Evolutionary conservation across 2,329 filamentous ascomycete species (phyloP).

Genomic region (Zopfia rhizophila): DNA sequence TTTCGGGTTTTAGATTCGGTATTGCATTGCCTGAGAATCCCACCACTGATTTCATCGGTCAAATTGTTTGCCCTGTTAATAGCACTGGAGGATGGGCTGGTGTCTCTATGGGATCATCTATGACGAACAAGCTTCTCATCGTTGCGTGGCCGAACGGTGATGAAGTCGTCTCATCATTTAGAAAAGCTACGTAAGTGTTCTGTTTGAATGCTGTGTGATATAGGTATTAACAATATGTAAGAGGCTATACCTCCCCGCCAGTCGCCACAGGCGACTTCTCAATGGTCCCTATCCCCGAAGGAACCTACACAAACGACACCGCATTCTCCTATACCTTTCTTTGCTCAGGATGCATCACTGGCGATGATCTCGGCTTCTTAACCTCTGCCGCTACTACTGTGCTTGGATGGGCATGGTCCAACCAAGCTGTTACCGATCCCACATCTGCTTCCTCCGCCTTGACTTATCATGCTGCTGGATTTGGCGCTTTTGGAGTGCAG

Average conservation of each 20-base stretch:
- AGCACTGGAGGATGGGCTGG: constrained; percentile 62
- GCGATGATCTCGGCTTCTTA: constrained; percentile 38
- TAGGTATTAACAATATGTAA: constrained; percentile 15
- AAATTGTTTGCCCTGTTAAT: constrained; percentile 58
- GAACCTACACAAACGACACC: constrained; percentile 64
- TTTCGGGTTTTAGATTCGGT: constrained; percentile 60
- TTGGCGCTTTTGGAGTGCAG: constrained; percentile 44
- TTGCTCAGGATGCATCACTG: constrained; percentile 54
- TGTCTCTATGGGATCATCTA: constrained; percentile 60
- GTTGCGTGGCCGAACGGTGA: constrained; percentile 64
- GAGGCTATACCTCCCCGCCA: constrained; percentile 61
- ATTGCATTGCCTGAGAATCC: constrained; percentile 62
- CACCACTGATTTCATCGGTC: constrained; percentile 64
- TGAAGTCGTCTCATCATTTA: constrained; percentile 59
- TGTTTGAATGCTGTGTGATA: background rate
- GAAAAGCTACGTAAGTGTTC: constrained; percentile 48
- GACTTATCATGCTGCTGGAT: constrained; percentile 45
- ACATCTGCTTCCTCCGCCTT: constrained; percentile 33
- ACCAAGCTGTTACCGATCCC: constrained; percentile 36
- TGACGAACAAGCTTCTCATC: constrained; percentile 62
- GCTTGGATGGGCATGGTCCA: constrained; percentile 45
- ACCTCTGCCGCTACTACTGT: constrained; percentile 33
- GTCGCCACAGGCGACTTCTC: constrained; percentile 56
- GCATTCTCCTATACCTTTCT: constrained; percentile 67
- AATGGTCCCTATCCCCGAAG: constrained; percentile 60